These are phyloP conservation scores for Cicer cuneatum DNA, from an alignment of 306 rosid genomes.

Conservation along the genomic window DNA sequence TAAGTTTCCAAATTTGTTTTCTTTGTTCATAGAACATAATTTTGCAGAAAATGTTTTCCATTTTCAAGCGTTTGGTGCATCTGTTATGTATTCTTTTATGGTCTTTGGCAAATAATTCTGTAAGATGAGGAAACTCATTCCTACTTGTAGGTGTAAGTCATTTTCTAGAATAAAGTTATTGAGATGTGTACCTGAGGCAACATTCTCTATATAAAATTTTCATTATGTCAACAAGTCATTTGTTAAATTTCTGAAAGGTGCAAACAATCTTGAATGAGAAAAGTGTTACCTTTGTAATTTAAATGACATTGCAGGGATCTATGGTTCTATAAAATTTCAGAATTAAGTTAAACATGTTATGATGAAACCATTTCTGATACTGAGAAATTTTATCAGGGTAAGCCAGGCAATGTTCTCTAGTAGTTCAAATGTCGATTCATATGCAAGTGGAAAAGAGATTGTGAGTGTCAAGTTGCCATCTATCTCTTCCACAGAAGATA, in stretches of 20 bases:
- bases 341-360: slow-evolving; percentile 23
- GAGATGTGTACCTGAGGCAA: slow-evolving; percentile 25
- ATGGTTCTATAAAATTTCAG: slow-evolving; percentile 15
- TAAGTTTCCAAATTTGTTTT: slow-evolving; percentile 52
- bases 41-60: background rate
- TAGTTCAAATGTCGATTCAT: slow-evolving; percentile 67
- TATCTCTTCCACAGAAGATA: slow-evolving; percentile 62
- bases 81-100: slow-evolving; percentile 18
- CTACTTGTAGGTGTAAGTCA: slow-evolving; percentile 29
- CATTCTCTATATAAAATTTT: slow-evolving; percentile 22
- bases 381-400: slow-evolving; percentile 63
- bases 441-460: slow-evolving; percentile 81
- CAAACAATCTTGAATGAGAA: slow-evolving; percentile 7
- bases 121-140: slow-evolving; percentile 31
- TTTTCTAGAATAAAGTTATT: slow-evolving; percentile 37
- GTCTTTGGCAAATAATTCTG: slow-evolving; percentile 12
- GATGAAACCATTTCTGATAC: slow-evolving; percentile 20
- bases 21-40: slow-evolving; percentile 4
- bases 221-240: slow-evolving; percentile 22
- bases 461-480: slow-evolving; percentile 80
- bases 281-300: slow-evolving; percentile 10
- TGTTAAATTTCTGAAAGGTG: slow-evolving; percentile 31
- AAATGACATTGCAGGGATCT: slow-evolving; percentile 28
- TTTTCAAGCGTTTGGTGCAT: slow-evolving; percentile 21
- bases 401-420: slow-evolving; percentile 75